A percentile compares a stretch with the other conserved stretches of the same genome.
phyloP scores from a whole-genome alignment of 352 stramenopile species.

The Aphanomyces euteiches region DNA sequence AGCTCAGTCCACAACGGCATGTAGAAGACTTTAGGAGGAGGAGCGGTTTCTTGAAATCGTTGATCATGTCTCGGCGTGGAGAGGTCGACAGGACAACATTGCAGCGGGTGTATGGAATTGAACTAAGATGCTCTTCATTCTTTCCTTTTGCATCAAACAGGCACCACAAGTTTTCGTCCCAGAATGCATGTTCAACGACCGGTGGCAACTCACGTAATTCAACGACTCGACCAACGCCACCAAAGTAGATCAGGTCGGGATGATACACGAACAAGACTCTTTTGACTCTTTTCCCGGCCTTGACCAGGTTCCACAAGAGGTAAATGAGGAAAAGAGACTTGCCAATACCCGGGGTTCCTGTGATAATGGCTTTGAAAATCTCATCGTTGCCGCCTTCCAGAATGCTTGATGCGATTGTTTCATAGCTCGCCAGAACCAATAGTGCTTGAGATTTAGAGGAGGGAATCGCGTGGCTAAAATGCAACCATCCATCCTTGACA shows the following conservation, averaged over 20 bases:
- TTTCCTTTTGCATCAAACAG: slow-evolving; percentile 35
- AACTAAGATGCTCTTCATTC: slow-evolving; percentile 19
- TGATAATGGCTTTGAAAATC: slow-evolving; percentile 33
- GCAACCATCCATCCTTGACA: not conserved
- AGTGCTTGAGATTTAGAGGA: not conserved
- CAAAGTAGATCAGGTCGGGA: slow-evolving; percentile 34
- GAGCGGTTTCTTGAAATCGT: slow-evolving; percentile 41
- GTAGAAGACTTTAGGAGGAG: slow-evolving; percentile 37
- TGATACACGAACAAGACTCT: slow-evolving; percentile 33
- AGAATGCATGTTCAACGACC: slow-evolving; percentile 13
- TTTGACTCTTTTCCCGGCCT: slow-evolving; percentile 37
- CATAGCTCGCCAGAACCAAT: not conserved
- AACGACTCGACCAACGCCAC: slow-evolving; percentile 29
- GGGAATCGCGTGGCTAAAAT: not conserved
- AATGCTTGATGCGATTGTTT: slow-evolving; percentile 6
- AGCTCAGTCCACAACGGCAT: slow-evolving; percentile 40
- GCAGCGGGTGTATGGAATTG: slow-evolving; percentile 32
- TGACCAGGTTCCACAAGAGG: slow-evolving; percentile 40
- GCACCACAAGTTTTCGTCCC: slow-evolving; percentile 35
- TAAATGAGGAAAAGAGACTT: slow-evolving; percentile 45
- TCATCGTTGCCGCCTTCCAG: not conserved
- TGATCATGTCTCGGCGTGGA: slow-evolving; percentile 37
- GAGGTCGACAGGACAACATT: slow-evolving; percentile 36
- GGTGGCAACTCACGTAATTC: slow-evolving; percentile 18
- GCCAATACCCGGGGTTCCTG: slow-evolving; percentile 36